Conservation (phyloP, 176 grass and related monocot genomes). For the Phragmites australis region DNA sequence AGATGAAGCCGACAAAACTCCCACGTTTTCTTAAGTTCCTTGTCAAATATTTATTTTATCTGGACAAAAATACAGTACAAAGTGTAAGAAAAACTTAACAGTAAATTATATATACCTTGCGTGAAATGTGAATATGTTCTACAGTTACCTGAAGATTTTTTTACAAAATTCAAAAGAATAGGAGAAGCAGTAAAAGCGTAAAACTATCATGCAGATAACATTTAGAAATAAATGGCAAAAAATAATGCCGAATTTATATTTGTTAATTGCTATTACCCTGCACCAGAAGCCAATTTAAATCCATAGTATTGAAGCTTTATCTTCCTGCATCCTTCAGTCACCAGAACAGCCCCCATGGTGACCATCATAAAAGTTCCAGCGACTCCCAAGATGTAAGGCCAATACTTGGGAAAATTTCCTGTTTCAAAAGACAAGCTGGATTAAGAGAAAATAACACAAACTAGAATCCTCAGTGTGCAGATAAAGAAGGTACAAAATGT, state of each 20-base stretch:
- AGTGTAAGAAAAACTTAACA: not conserved
- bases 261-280: conserved; percentile 53
- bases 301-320: conserved; percentile 95
- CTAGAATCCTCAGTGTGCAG: not conserved
- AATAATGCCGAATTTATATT: conserved; percentile 26
- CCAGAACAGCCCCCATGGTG: conserved; percentile 90
- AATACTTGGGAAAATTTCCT: conserved; percentile 67
- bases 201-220: not conserved
- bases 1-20: too few relatives aligned
- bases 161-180: conserved; percentile 14
- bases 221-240: conserved; percentile 5
- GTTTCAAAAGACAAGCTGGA: conserved; percentile 28
- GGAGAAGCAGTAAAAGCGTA: not conserved
- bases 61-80: conserved; percentile 3
- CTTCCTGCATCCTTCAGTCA: conserved; percentile 97
- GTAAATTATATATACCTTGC: not conserved
- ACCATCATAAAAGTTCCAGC: conserved; percentile 74
- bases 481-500: not conserved
- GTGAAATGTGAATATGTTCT: not conserved
- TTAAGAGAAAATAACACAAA: conserved; percentile 27
- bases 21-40: too few relatives aligned
- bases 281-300: conserved; percentile 89
- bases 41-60: not conserved
- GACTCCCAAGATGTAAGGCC: conserved; percentile 78
- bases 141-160: not conserved